These are phyloP conservation scores for Phylloporus scabripes DNA, from an alignment of 768 basidiomycete species.

Conservation along the genomic window DNA sequence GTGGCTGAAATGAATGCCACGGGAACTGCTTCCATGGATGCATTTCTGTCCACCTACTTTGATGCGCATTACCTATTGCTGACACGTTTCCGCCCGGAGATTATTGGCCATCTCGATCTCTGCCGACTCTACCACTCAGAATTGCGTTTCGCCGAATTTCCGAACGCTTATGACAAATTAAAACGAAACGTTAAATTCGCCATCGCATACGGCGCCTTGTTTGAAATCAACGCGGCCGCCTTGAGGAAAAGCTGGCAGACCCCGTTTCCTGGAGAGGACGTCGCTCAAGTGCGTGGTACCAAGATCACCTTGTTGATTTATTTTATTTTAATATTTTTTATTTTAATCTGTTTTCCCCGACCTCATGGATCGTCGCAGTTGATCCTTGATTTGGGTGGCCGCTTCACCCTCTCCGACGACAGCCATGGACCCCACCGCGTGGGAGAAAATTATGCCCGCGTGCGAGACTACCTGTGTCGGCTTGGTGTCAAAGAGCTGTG, in stretches of 20 bases:
- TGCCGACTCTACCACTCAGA: conserved; percentile 79
- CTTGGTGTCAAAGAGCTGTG: conserved; percentile 62
- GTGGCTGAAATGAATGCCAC: conserved; percentile 20
- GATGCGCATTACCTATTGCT: conserved; percentile 79
- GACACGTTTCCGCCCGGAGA: conserved; percentile 68
- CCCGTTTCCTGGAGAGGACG: conserved; percentile 77
- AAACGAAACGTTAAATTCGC: conserved; percentile 72
- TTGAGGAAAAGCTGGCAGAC: conserved; percentile 87
- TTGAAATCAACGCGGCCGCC: conserved; percentile 91
- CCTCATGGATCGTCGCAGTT: conserved; percentile 41
- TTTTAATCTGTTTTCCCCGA: neutral
- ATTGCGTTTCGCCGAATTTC: conserved; percentile 50
- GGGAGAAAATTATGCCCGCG: conserved; percentile 73
- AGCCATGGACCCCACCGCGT: conserved; percentile 89
- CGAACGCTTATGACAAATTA: conserved; percentile 57
- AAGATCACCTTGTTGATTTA: conserved; percentile 12
- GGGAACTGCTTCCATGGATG: conserved; percentile 31
- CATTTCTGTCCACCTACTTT: conserved; percentile 67
- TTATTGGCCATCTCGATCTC: conserved; percentile 92
- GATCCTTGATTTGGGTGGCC: conserved; percentile 63
- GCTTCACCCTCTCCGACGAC: conserved; percentile 88
- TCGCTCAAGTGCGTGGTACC: conserved; percentile 56
- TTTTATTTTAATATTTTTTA: neutral
- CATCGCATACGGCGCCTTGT: conserved; percentile 79
- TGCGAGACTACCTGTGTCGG: conserved; percentile 58